A percentile compares a stretch with the other conserved stretches of the same genome.
These are phyloP conservation scores for Staphylotrichum tortipilum DNA, from an alignment of 495 filamentous ascomycete genomes.

Conservation along the genomic window DNA sequence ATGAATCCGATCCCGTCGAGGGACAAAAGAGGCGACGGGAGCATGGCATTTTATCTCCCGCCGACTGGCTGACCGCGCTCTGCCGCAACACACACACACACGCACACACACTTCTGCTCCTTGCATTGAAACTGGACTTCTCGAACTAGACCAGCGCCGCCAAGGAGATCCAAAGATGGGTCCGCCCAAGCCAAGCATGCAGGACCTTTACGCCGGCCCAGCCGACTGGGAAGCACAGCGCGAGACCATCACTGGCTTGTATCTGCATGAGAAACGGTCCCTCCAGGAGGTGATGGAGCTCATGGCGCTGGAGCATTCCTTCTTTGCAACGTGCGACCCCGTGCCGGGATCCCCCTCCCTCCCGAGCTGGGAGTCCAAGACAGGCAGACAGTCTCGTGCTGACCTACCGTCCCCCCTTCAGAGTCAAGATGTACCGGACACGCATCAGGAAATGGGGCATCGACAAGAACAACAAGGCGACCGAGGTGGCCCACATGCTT, in stretches of 20 bases:
- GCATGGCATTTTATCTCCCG: no score
- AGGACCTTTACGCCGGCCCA: constrained; percentile 1
- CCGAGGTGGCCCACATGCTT: constrained; percentile 30
- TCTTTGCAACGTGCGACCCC: constrained; percentile 31
- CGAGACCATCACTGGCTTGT: constrained; percentile 19
- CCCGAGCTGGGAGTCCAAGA: no score
- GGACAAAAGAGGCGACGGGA: no score
- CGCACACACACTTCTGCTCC: not conserved
- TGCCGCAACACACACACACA: no score
- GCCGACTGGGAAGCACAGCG: constrained; percentile 18
- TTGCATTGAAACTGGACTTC: no score
- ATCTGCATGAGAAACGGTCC: constrained; percentile 33
- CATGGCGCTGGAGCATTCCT: constrained; percentile 31
- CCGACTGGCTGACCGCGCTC: no score
- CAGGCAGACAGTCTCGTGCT: not conserved
- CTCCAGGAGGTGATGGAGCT: constrained; percentile 33
- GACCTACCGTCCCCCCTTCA: constrained; percentile 3
- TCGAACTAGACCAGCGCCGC: no score
- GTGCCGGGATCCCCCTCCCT: no score
- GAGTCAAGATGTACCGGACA: constrained; percentile 37
- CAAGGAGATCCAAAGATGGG: constrained; percentile 1
- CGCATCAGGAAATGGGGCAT: constrained; percentile 37
- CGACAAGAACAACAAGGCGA: constrained; percentile 36
- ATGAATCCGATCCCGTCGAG: no score
- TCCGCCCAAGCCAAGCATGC: not conserved